A percentile compares a stretch with the other conserved stretches of the same genome.
Evolutionary conservation across 179 eudicot genomes (phyloP).

Genomic region (Patellifolia procumbens): DNA sequence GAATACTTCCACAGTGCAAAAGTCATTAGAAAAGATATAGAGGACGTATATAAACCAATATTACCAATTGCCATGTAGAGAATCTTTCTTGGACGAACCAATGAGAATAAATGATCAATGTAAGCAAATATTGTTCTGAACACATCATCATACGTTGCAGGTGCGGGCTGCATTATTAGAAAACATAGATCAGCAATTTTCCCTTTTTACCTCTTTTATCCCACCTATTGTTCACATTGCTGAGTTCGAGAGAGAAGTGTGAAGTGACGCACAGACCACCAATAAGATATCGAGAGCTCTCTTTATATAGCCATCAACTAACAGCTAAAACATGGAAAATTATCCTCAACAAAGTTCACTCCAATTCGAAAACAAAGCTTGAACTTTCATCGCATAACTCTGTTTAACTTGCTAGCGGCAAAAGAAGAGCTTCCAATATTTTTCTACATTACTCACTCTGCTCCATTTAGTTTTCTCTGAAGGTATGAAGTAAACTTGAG

Average conservation of each 20-base stretch:
- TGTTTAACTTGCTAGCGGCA: background rate
- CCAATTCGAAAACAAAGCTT: background rate
- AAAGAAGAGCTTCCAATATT: constrained; percentile 1
- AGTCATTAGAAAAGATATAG: background rate
- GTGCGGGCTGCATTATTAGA: constrained; percentile 71
- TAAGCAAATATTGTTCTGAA: constrained; percentile 86
- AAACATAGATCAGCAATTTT: constrained; percentile 17
- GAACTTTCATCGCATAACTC: background rate
- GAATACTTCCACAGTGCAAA: background rate
- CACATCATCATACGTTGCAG: constrained; percentile 83
- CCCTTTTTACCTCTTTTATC: constrained; percentile 17
- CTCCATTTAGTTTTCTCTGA: background rate
- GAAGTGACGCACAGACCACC: too few species aligned
- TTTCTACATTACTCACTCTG: background rate
- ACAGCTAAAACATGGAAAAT: background rate
- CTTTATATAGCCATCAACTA: background rate
- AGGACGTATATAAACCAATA: constrained; percentile 15
- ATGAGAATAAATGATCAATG: constrained; percentile 79
- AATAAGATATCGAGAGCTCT: too few species aligned
- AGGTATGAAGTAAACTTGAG: background rate
- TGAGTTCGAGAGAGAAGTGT: too few species aligned
- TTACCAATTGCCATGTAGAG: constrained; percentile 96
- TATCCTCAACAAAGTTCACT: background rate
- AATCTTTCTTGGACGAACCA: constrained; percentile 95
- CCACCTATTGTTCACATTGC: too few species aligned